Conservation (phyloP, 495 filamentous ascomycete genomes). For the Neurospora terricola region DNA sequence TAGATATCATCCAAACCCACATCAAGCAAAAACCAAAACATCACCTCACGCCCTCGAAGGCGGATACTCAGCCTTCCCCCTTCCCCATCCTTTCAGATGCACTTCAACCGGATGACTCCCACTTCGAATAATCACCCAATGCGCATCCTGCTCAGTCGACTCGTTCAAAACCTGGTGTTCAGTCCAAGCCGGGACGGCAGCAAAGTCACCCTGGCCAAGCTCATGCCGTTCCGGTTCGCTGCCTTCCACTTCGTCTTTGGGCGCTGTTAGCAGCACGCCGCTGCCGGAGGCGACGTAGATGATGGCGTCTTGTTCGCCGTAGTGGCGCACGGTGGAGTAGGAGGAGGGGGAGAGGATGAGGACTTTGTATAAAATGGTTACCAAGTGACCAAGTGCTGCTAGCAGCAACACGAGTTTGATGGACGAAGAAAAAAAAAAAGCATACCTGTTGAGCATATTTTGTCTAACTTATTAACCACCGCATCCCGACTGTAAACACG, state of each 20-base stretch:
- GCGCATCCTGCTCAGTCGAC: constrained; percentile 40
- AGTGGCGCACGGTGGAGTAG: constrained; percentile 32
- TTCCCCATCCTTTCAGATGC: constrained; percentile 49
- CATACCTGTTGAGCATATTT: constrained; percentile 45
- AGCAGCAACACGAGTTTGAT: neutral
- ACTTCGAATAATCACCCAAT: constrained; percentile 51
- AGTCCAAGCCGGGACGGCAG: constrained; percentile 51
- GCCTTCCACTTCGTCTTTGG: constrained; percentile 24
- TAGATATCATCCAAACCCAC: neutral
- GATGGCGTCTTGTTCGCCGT: constrained; percentile 43
- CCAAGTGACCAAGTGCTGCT: neutral
- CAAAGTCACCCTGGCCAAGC: constrained; percentile 52
- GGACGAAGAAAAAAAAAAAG: neutral
- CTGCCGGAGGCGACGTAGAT: constrained; percentile 34
- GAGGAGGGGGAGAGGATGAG: constrained; percentile 32
- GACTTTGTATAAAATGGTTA: constrained; percentile 21
- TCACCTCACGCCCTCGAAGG: neutral
- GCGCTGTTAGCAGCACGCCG: constrained; percentile 23
- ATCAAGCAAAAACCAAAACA: neutral
- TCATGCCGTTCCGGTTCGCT: constrained; percentile 37
- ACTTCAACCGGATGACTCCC: constrained; percentile 47
- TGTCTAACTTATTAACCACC: constrained; percentile 47
- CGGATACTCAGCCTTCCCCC: constrained; percentile 17
- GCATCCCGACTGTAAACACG: constrained; percentile 47
- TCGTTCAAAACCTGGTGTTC: constrained; percentile 63